Base-by-base conservation (phyloP, 352 stramenopile species). In the Blastocystis sp. region DNA sequence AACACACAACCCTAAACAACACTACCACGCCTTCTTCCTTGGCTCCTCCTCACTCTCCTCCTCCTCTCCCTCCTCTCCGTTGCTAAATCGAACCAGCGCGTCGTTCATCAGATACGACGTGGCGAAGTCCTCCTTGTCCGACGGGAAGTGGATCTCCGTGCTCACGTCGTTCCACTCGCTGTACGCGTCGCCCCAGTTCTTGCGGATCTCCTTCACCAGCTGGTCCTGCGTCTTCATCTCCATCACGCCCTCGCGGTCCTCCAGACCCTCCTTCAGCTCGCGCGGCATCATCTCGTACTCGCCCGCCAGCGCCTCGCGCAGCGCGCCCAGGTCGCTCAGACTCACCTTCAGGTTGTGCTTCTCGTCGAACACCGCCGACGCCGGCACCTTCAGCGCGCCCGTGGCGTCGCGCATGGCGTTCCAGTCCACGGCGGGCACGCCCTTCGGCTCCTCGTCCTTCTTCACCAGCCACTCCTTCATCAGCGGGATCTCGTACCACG, bases 251-350 rank as follows among this genome's bases (percentile, higher is more conserved):
- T 34, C 28, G 28, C 28, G 28, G 28, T 34, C 28, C 28, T 34
- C 28, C 28, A 34, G 28, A 34, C 28, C 28, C 28, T 34, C 28
- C 28, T 34, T 34, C 28, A 34, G 28, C 28, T 34, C 28, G 28
- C 28, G 28, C 28, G 28, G 28, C 28, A 34, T 34, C 28, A 34
- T 34, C 28, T 34, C 28, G 28, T 34, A 76, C 38, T 76, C 65
- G 23, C 52, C 34, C 38, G n/a, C 65, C 65, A 76, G n/a, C 43
- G n/a, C 23, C 7, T 76, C 65, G 38, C 52, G 65, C 23, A 76
- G 43, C 34, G n/a, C 52, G 28, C 65, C 9, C 65, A 76, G 14
- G 4, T 76, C 5, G 7, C 52, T n/a, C 65, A 76, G 34, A 14
- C 23, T n/a, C 34, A 76, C 43, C 38, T 76, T 76, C 38, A 76